Base-by-base conservation (phyloP, 352 stramenopile species). In the Pilasporangium apinafurcum region DNA sequence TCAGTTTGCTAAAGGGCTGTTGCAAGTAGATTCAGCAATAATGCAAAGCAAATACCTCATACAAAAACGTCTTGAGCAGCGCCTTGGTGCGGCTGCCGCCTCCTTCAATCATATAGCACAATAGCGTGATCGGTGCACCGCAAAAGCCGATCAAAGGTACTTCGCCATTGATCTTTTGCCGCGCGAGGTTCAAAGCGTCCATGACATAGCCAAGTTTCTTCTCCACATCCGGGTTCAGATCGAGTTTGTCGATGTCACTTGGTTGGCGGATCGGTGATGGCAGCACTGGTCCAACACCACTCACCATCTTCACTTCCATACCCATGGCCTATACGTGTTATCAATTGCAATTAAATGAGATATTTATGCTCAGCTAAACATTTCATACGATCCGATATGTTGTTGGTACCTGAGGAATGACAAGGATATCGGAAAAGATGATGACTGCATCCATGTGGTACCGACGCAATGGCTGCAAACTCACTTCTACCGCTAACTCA, bases 61-160 rank as follows among this genome's bases (percentile, higher is more conserved):
- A 90, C 18, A 99, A 56, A 74, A 96, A 99, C n/a, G 86, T 85
- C 72, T 97, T 95, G 37, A 96, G 86, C 51, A 96, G 76, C 17
- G 88, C 75, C 51, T 92, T 94, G 37, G 97, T 98, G 57, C 96
- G 96, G 51, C 92, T 97, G 28, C 89, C 95, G 20, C 92, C 92
- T 49, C 95, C 96, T 38, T 98, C 96, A 21, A 99, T 94, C 93
- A 99, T 98, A 76, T 99, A 99, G 71, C 92, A 98, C 38, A 99
- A 78, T 32, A 99, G 81, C 27, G 96, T 99, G 51, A 96, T 95
- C 10, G 96, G 96, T 13, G 83, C 96, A 24, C 95, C 96, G n/a
- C 88, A 95, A 64, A 99, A 99, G 33, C 96, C 96, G 57, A 99
- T 98, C 2, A 99, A 67, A n/a, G 92, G 91, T n/a, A 97, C 90